These are phyloP conservation scores for Celoporthe dispersa DNA, from an alignment of 2,329 filamentous ascomycete species.

Conservation along the genomic window DNA sequence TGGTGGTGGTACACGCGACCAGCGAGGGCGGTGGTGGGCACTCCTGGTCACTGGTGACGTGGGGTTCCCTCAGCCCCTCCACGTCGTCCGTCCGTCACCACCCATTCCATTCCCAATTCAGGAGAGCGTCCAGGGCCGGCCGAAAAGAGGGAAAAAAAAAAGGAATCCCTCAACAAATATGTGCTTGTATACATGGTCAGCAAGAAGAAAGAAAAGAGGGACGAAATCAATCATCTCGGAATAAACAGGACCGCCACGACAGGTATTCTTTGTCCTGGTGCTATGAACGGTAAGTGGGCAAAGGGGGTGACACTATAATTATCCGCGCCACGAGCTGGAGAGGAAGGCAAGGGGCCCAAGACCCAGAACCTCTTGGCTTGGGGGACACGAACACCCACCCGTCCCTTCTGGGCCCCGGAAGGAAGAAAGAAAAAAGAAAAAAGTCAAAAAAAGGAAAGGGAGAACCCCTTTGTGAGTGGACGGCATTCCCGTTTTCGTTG, in stretches of 20 bases:
- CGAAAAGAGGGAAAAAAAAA: neutral
- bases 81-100: neutral
- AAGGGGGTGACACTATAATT: too few species aligned
- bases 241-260: neutral
- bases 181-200: too few species aligned
- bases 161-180: neutral
- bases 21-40: neutral
- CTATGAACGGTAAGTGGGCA: too few species aligned
- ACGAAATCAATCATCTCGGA: neutral
- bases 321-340: too few species aligned
- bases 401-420: neutral
- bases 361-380: neutral
- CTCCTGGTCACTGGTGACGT: slow-evolving; percentile 1
- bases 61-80: slow-evolving; percentile 8
- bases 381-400: neutral
- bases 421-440: neutral
- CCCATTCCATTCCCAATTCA: neutral
- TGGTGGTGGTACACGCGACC: too few species aligned
- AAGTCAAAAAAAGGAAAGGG: neutral
- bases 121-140: neutral
- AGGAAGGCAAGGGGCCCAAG: neutral
- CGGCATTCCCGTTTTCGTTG: neutral
- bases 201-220: neutral
- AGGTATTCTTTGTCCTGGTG: neutral
- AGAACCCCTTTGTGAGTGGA: neutral